A percentile compares a stretch with the other conserved stretches of the same genome.
Evolutionary conservation across 2,329 filamentous ascomycete genomes (phyloP).

Genomic region (Colletotrichum orchidophilum): DNA sequence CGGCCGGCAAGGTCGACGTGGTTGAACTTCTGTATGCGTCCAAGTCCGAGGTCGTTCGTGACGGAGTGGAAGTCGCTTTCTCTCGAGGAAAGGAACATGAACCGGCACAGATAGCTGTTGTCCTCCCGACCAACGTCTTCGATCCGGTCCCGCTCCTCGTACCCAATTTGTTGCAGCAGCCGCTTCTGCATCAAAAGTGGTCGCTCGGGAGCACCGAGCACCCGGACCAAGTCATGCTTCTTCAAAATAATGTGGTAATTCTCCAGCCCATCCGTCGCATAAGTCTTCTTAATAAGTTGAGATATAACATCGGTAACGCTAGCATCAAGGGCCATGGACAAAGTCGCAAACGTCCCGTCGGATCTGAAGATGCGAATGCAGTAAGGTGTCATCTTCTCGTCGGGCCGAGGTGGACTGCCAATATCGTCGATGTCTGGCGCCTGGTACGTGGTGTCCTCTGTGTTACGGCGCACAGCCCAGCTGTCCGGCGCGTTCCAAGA

Average conservation of each 20-base stretch:
- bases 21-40: conserved; percentile 88
- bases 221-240: conserved; percentile 88
- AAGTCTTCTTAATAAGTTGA: conserved; percentile 95
- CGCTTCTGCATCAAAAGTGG: conserved; percentile 92
- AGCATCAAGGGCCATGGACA: conserved; percentile 84
- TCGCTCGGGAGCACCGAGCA: conserved; percentile 80
- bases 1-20: conserved; percentile 91
- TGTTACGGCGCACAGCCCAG: conserved; percentile 86
- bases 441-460: conserved; percentile 70
- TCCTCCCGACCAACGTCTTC: conserved; percentile 96
- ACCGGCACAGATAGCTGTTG: conserved; percentile 95
- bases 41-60: conserved; percentile 78
- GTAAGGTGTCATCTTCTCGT: conserved; percentile 80
- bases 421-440: conserved; percentile 73
- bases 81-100: conserved; percentile 91
- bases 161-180: conserved; percentile 90
- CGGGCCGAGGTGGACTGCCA: conserved; percentile 72
- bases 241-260: conserved; percentile 97
- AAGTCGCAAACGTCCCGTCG: conserved; percentile 92
- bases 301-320: conserved; percentile 87
- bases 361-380: conserved; percentile 96
- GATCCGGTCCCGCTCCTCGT: conserved; percentile 84
- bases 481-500: conserved; percentile 96
- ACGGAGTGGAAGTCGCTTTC: conserved; percentile 80
- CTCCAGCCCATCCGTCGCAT: conserved; percentile 86